Conservation (phyloP, 805 yeast genomes). For the Schwanniomyces pseudopolymorphus region DNA sequence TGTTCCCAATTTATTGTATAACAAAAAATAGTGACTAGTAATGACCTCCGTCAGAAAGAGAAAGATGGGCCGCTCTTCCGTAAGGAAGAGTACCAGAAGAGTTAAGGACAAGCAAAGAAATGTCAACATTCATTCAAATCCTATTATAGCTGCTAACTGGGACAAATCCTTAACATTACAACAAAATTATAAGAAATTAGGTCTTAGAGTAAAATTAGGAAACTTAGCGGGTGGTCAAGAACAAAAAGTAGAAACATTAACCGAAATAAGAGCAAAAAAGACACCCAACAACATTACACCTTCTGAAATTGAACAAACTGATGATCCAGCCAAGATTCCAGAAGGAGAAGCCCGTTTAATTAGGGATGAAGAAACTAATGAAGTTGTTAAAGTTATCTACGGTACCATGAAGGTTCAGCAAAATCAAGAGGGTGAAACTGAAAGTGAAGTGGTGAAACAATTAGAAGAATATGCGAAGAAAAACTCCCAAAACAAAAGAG, state of each 20-base stretch:
- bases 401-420: conserved; percentile 54
- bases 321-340: conserved; percentile 61
- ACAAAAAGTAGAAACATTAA: conserved; percentile 44
- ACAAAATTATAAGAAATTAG: conserved; percentile 84
- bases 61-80: conserved; percentile 74
- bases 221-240: conserved; percentile 81
- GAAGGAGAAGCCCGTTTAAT: conserved; percentile 78
- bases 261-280: conserved; percentile 33
- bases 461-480: conserved; percentile 52
- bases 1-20: neutral
- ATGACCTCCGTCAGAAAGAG: conserved; percentile 82
- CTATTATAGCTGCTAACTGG: conserved; percentile 89
- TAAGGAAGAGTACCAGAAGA: conserved; percentile 67
- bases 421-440: conserved; percentile 13
- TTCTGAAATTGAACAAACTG: conserved; percentile 40
- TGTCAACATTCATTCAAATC: conserved; percentile 65
- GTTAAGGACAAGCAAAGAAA: conserved; percentile 69
- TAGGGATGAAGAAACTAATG: conserved; percentile 63
- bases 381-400: conserved; percentile 64
- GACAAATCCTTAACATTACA: conserved; percentile 75
- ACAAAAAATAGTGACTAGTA: conserved; percentile 1
- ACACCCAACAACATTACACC: conserved; percentile 14
- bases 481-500: conserved; percentile 50
- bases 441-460: conserved; percentile 56
- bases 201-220: conserved; percentile 68